A percentile compares a stretch with the other conserved stretches of the same genome.
phyloP scores from a whole-genome alignment of 2,329 filamentous ascomycete species.

The Hymenoscyphus fraxineus region DNA sequence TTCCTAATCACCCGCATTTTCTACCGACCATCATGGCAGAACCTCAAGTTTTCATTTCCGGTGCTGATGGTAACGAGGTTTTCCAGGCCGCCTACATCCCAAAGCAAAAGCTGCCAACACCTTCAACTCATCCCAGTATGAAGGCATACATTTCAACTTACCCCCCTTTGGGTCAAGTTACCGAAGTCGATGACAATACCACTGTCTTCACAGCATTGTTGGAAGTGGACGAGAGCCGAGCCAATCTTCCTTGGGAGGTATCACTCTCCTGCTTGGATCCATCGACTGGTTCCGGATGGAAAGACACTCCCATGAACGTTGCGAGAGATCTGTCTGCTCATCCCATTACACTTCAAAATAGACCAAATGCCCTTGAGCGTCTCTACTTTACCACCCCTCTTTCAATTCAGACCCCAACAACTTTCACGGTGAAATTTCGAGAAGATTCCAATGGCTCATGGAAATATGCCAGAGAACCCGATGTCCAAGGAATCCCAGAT shows the following conservation, averaged over 20 bases:
- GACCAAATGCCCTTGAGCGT: conserved; percentile 35
- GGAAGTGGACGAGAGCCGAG: conserved; percentile 55
- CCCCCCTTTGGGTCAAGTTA: conserved; percentile 74
- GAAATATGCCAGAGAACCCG: conserved; percentile 60
- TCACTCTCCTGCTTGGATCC: conserved; percentile 68
- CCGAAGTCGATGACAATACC: conserved; percentile 48
- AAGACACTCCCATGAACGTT: conserved; percentile 46
- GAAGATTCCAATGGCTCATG: conserved; percentile 50
- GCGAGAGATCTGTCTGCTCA: conserved; percentile 23
- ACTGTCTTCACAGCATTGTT: conserved; percentile 66
- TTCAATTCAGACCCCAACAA: conserved; percentile 45
- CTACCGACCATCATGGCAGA: conserved; percentile 17
- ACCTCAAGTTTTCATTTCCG: conserved; percentile 24
- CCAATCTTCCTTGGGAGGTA: conserved; percentile 63
- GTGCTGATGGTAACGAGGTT: conserved; percentile 32
- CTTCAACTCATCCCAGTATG: conserved; percentile 44
- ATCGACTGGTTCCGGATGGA: conserved; percentile 50
- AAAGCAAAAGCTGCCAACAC: conserved; percentile 29
- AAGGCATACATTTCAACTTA: conserved; percentile 54
- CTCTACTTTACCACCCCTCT: conserved; percentile 55
- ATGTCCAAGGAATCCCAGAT: conserved; percentile 60
- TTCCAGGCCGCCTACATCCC: conserved; percentile 35
- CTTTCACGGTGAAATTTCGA: conserved; percentile 71
- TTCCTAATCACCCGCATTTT: neutral
- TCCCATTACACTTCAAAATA: conserved; percentile 50